Conservation (phyloP, 2,329 filamentous ascomycete species). For the Tolypocladium endophyticum region DNA sequence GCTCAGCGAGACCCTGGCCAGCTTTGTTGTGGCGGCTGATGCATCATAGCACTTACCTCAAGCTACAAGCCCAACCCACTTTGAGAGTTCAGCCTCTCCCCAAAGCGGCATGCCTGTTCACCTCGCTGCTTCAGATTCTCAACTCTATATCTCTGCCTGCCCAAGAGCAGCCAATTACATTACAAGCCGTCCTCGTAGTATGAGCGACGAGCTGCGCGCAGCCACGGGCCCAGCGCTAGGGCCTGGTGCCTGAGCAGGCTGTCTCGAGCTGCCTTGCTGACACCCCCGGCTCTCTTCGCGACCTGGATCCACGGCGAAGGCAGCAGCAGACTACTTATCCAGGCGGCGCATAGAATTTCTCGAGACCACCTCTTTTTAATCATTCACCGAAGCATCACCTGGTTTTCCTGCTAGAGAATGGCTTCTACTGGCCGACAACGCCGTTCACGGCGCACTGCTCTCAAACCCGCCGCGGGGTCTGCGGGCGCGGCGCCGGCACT, state of each 20-base stretch:
- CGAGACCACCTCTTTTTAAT: no score
- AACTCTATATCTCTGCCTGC: background rate
- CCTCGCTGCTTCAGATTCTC: background rate
- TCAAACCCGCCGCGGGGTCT: background rate
- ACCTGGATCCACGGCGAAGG: background rate
- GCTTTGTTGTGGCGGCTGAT: background rate
- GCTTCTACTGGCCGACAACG: background rate
- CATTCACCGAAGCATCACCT: background rate
- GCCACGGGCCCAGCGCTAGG: background rate
- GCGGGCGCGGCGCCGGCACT: no score
- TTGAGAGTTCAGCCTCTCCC: background rate
- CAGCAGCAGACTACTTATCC: background rate
- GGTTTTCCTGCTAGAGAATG: background rate
- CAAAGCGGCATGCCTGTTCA: background rate
- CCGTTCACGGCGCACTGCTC: background rate
- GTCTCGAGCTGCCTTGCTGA: background rate
- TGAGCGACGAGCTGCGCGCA: background rate
- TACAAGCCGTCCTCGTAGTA: background rate
- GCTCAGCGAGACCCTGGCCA: background rate
- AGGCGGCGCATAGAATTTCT: background rate
- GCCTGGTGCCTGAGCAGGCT: constrained; percentile 1
- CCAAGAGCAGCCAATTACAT: background rate
- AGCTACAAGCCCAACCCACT: background rate
- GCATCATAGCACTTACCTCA: background rate
- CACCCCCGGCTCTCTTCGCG: background rate